A percentile compares a stretch with the other conserved stretches of the same genome.
These are phyloP conservation scores for Metschnikowia orientalis DNA, from an alignment of 805 yeast species.

Conservation along the genomic window DNA sequence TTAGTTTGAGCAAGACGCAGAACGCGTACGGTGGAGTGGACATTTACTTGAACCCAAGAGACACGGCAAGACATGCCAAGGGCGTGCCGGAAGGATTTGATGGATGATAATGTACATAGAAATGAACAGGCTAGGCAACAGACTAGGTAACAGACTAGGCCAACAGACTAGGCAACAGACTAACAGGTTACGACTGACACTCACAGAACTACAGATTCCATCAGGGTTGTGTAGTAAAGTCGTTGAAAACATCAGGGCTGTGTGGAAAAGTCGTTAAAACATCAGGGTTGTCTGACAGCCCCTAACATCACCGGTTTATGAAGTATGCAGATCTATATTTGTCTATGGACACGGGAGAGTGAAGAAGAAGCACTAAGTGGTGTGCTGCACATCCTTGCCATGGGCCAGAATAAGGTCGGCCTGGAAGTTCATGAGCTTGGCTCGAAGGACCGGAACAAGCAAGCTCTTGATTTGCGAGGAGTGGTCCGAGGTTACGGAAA, in stretches of 20 bases:
- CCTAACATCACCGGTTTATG: not conserved
- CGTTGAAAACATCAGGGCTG: too few relatives aligned
- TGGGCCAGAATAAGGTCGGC: conserved; percentile 57
- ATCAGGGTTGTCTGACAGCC: too few relatives aligned
- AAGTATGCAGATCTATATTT: not conserved
- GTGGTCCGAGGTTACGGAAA: conserved; percentile 39
- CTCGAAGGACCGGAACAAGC: conserved; percentile 50
- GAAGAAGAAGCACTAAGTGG: conserved; percentile 13
- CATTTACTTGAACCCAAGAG: conserved; percentile 38
- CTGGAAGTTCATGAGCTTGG: conserved; percentile 56
- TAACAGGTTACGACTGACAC: too few relatives aligned
- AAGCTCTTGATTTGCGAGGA: conserved; percentile 42
- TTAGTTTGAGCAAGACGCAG: conserved; percentile 43
- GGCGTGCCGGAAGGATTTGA: conserved; percentile 88
- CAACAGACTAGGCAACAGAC: too few relatives aligned
- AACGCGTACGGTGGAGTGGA: conserved; percentile 51
- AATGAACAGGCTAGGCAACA: too few relatives aligned
- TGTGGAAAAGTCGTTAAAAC: too few relatives aligned
- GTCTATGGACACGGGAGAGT: too few relatives aligned
- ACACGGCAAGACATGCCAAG: conserved; percentile 66
- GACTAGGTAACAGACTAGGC: too few relatives aligned
- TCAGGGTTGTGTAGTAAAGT: too few relatives aligned
- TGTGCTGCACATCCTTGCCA: conserved; percentile 58
- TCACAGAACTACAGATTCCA: too few relatives aligned
- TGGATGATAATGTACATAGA: conserved; percentile 15